Conservation (phyloP, 129 eudicot species). For the Helichrysum umbraculigerum region DNA sequence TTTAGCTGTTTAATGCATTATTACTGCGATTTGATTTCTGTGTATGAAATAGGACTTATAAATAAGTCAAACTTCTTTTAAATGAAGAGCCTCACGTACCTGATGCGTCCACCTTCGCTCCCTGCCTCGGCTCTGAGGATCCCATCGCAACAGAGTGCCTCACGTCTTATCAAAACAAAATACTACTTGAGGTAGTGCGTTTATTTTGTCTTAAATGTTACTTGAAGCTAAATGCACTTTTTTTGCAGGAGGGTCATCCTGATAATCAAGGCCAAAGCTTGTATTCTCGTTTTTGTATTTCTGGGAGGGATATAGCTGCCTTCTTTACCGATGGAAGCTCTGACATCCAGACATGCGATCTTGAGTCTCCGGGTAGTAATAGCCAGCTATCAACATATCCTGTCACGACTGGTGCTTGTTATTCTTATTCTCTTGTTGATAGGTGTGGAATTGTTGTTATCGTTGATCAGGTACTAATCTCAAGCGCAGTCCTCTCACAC, state of each 20-base stretch:
- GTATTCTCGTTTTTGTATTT: conserved; percentile 80
- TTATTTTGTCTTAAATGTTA: conserved; percentile 19
- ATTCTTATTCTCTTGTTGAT: conserved; percentile 75
- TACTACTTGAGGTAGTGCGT: neutral
- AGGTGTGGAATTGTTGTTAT: conserved; percentile 90
- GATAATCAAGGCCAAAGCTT: conserved; percentile 58
- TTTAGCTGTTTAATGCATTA: too few species aligned
- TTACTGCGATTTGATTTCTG: too few species aligned
- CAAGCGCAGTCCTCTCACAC: neutral
- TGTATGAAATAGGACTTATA: too few species aligned
- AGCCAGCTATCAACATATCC: conserved; percentile 35
- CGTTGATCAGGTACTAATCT: conserved; percentile 75
- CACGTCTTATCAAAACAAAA: neutral
- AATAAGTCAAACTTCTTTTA: too few species aligned
- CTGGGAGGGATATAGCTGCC: conserved; percentile 97
- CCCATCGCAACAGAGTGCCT: neutral
- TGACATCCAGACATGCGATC: conserved; percentile 37
- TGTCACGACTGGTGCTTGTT: conserved; percentile 25
- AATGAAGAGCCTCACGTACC: too few species aligned
- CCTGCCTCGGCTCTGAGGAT: too few species aligned
- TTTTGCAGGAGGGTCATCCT: conserved; percentile 63
- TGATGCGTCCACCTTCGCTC: too few species aligned
- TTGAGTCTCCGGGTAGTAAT: conserved; percentile 32
- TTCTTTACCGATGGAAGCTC: conserved; percentile 64
- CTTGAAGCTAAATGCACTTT: conserved; percentile 23